Conservation (phyloP, 805 yeast species). For the Metschnikowia colocasiae region DNA sequence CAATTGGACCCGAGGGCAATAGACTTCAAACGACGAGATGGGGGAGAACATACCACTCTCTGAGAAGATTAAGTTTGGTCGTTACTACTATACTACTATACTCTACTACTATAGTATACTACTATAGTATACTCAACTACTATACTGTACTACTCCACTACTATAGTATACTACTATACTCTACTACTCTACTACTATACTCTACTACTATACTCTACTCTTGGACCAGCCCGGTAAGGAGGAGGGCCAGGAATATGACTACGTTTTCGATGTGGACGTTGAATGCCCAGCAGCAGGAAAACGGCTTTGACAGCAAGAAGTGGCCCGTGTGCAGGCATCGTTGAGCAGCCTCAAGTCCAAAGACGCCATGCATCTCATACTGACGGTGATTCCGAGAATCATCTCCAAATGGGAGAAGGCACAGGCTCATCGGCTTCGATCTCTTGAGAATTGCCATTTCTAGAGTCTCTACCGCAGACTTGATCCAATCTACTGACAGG, state of each 20-base stretch:
- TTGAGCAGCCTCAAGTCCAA: conserved; percentile 25
- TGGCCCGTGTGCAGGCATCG: conserved; percentile 18
- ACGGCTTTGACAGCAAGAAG: conserved; percentile 20
- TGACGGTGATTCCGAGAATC: conserved; percentile 22
- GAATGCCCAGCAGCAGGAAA: conserved; percentile 25
- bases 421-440: conserved; percentile 37
- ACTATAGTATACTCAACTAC: too few species aligned
- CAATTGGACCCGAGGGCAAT: too few species aligned
- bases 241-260: conserved; percentile 85
- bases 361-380: conserved; percentile 29
- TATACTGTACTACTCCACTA: too few species aligned
- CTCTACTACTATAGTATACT: too few species aligned
- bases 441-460: conserved; percentile 33
- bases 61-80: too few species aligned
- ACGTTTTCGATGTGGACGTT: conserved; percentile 90
- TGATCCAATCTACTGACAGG: conserved; percentile 30
- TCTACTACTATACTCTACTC: too few species aligned
- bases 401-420: conserved; percentile 28
- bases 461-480: conserved; percentile 31
- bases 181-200: too few species aligned
- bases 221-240: conserved; percentile 59
- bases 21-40: too few species aligned
- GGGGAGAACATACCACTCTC: too few species aligned
- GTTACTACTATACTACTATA: too few species aligned
- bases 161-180: too few species aligned